These are phyloP conservation scores for Angomonas deanei DNA, from an alignment of 208 protist genomes.

Conservation along the genomic window DNA sequence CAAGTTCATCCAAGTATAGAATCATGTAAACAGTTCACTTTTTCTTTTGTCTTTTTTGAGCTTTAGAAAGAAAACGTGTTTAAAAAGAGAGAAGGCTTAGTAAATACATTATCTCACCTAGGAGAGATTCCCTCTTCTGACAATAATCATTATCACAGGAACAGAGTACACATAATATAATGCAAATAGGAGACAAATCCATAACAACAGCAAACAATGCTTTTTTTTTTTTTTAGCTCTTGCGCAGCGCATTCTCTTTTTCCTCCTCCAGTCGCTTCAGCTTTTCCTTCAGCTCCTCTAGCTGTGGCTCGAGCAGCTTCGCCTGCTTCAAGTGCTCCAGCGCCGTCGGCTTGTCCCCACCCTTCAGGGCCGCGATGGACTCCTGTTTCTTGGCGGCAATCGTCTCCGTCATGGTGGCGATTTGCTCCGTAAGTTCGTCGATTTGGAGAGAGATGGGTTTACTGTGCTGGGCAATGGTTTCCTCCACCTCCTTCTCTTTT, in stretches of 20 bases:
- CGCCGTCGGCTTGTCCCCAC: conserved; percentile 26
- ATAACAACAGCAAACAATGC: no score
- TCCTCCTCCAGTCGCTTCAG: conserved; percentile 10
- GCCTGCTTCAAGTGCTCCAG: conserved; percentile 29
- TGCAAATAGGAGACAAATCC: no score
- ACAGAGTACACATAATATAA: no score
- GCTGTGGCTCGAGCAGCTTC: conserved; percentile 24
- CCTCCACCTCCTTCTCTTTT: conserved; percentile 23
- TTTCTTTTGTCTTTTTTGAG: not conserved
- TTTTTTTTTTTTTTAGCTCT: no score
- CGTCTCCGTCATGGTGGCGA: conserved; percentile 17
- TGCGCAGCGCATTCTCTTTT: conserved; percentile 11
- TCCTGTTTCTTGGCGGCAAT: conserved; percentile 28
- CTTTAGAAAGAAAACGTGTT: conserved; percentile 3
- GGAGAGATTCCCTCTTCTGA: no score
- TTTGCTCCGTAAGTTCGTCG: conserved; percentile 14
- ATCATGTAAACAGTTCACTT: conserved; percentile 6
- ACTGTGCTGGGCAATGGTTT: conserved; percentile 14
- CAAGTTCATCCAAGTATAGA: conserved; percentile 24
- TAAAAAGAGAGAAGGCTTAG: not conserved
- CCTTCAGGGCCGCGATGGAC: conserved; percentile 16
- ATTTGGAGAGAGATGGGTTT: conserved; percentile 22
- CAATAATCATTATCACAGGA: no score
- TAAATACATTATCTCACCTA: no score
- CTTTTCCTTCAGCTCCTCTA: conserved; percentile 15